These are phyloP conservation scores for Teratosphaeria zuluensis DNA, from an alignment of 2,329 filamentous ascomycete genomes.

Conservation along the genomic window DNA sequence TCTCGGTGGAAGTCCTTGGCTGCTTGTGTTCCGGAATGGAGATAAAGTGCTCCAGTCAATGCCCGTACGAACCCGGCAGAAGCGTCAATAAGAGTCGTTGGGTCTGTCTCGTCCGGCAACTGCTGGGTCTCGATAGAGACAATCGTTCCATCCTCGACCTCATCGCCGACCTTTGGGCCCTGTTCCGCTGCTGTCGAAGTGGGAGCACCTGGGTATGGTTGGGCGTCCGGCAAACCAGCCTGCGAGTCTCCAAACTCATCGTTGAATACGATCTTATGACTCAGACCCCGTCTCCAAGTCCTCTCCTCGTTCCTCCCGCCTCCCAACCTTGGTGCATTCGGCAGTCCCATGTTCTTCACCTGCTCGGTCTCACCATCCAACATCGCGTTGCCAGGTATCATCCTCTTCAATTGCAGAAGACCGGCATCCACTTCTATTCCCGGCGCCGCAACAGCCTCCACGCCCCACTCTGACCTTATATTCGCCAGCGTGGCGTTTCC, in stretches of 20 bases:
- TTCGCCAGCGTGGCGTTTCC: constrained; percentile 64
- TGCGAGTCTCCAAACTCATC: constrained; percentile 71
- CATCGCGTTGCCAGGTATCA: constrained; percentile 34
- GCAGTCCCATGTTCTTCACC: constrained; percentile 22
- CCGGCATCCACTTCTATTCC: constrained; percentile 89
- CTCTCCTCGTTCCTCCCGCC: constrained; percentile 30
- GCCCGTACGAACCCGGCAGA: constrained; percentile 72
- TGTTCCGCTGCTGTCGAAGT: constrained; percentile 2
- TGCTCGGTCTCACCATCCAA: constrained; percentile 18
- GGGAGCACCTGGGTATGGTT: constrained; percentile 16
- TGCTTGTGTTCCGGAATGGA: constrained; percentile 70
- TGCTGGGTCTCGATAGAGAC: background rate
- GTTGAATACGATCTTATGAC: constrained; percentile 68
- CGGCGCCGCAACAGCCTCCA: constrained; percentile 76
- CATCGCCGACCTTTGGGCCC: background rate
- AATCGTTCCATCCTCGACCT: background rate
- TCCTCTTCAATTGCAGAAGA: constrained; percentile 64
- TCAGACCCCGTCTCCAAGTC: constrained; percentile 59
- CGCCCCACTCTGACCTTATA: constrained; percentile 79
- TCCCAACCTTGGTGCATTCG: constrained; percentile 4
- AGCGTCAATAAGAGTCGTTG: constrained; percentile 47
- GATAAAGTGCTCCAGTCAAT: constrained; percentile 72
- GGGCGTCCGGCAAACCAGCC: constrained; percentile 20
- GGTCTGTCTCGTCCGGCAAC: constrained; percentile 7
- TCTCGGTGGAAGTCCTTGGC: constrained; percentile 73